Base-by-base conservation (phyloP, 805 yeast species). In the Zygotorulaspora chibaensis region DNA sequence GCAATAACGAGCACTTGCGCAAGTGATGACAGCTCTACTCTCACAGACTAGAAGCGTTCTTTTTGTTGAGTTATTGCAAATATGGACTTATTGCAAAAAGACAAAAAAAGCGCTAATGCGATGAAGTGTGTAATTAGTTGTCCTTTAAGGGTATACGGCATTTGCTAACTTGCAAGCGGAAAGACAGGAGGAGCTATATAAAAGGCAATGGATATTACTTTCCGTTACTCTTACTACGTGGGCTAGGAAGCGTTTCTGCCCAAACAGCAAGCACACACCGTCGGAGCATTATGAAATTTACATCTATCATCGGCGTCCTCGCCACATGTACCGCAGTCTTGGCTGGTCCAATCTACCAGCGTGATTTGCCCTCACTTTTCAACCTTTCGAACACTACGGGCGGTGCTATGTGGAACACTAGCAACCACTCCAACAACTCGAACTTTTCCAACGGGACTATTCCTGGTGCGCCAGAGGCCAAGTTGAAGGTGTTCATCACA, bases 401-500 rank as follows among this genome's bases (percentile, higher is more conserved):
- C 31, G 42, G 43, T 16, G 23, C 47, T 11, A 40, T 48, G 25
- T 40, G 41, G 41, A 42, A 41, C 40, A 23, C 47, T 29, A 46
- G 44, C 16, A 50, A 48, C 38, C 35, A 34, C 34, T 38, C 50
- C 33, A 38, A 42, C 38, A n/a, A 25, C 30, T 33, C 42, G 42
- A 35, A 43, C 42, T 17, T 37, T 34, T 46, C 53, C 13, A 46
- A 47, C 48, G 38, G 42, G 9, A 17, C 35, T 20, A 11, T 40
- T 8, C 40, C 44, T n/a, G 37, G 44, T 23, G 17, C 11, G 1
- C 16, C 13, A 8, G 30, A 18, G 13, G 20, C n/a, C 13, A 40
- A 45, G 39, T 38, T 52, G 38, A 48, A 48, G 34, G 57, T 58
- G 7, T 47, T 54, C 35, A 45, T 57, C 31, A 52, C 59, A 6